Evolutionary conservation across 768 basidiomycete genomes (phyloP).

Genomic region (Daedalea quercina): DNA sequence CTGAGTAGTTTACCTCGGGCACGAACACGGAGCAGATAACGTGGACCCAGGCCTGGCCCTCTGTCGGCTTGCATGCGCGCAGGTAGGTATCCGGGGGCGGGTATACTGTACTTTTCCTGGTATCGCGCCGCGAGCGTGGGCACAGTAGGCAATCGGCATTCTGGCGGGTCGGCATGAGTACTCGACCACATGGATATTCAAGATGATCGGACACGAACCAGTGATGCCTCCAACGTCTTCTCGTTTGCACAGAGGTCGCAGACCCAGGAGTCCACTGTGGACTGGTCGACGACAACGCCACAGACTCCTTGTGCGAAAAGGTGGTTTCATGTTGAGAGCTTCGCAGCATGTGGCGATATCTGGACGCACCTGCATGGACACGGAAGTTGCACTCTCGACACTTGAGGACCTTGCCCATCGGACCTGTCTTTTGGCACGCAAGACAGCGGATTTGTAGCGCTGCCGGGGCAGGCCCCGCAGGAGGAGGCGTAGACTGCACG

Average conservation of each 20-base stretch:
- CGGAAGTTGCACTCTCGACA: constrained; percentile 77
- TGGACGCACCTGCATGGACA: constrained; percentile 69
- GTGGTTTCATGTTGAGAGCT: background rate
- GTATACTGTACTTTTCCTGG: constrained; percentile 38
- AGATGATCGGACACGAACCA: constrained; percentile 40
- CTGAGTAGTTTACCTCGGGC: constrained; percentile 78
- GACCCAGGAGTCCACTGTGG: constrained; percentile 65
- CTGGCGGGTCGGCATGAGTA: constrained; percentile 30
- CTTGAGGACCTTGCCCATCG: constrained; percentile 69
- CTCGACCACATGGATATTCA: constrained; percentile 1
- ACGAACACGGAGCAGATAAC: constrained; percentile 85
- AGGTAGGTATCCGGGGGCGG: constrained; percentile 59
- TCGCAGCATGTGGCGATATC: too few relatives aligned
- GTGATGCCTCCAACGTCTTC: constrained; percentile 71
- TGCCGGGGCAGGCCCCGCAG: constrained; percentile 33
- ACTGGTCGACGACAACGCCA: constrained; percentile 62
- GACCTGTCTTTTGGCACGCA: constrained; percentile 70
- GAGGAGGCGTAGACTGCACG: constrained; percentile 59
- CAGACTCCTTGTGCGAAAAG: constrained; percentile 42
- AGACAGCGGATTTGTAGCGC: constrained; percentile 66
- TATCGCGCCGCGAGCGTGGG: constrained; percentile 50
- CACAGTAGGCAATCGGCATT: constrained; percentile 83
- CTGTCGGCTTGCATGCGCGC: constrained; percentile 81
- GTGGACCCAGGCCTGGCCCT: constrained; percentile 91
- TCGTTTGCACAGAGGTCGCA: constrained; percentile 89